Percentiles rank a stretch among this genome's conserved stretches.
Evolutionary conservation across 805 yeast species (phyloP).

Genomic region (Myxozyma melibiosi): DNA sequence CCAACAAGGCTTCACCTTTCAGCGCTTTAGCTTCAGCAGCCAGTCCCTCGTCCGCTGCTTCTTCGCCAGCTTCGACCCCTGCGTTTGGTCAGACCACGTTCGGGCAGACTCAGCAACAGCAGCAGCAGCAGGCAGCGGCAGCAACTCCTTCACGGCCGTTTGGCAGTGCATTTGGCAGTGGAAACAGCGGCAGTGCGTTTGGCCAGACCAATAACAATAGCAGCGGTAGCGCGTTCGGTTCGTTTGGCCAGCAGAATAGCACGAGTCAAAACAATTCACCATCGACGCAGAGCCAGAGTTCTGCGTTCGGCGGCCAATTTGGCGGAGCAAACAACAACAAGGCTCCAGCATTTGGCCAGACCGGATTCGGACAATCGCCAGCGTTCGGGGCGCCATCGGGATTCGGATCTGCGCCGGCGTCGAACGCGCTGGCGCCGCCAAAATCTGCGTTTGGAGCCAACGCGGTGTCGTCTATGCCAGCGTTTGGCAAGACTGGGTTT

Average conservation of each 20-base stretch:
- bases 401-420: background rate
- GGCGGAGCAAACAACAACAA: conserved; percentile 1
- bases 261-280: background rate
- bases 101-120: too few relatives aligned
- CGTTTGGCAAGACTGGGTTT: conserved; percentile 9
- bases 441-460: conserved; percentile 1
- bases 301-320: background rate
- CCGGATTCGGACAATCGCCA: conserved; percentile 15
- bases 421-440: conserved; percentile 1
- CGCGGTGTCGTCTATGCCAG: background rate
- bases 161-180: background rate
- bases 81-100: conserved; percentile 6
- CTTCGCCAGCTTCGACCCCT: background rate
- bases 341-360: conserved; percentile 12
- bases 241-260: too few relatives aligned
- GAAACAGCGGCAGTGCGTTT: background rate
- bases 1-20: conserved; percentile 5
- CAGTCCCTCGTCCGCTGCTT: background rate
- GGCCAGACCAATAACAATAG: too few relatives aligned
- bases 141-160: background rate
- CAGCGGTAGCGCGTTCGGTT: background rate
- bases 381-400: conserved; percentile 6
- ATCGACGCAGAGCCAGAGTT: too few relatives aligned
- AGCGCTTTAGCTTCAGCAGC: conserved; percentile 7
- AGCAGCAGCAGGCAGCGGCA: conserved; percentile 2